Evolutionary conservation across 2,329 filamentous ascomycete species (phyloP).

Genomic region (Colletotrichum lentis): DNA sequence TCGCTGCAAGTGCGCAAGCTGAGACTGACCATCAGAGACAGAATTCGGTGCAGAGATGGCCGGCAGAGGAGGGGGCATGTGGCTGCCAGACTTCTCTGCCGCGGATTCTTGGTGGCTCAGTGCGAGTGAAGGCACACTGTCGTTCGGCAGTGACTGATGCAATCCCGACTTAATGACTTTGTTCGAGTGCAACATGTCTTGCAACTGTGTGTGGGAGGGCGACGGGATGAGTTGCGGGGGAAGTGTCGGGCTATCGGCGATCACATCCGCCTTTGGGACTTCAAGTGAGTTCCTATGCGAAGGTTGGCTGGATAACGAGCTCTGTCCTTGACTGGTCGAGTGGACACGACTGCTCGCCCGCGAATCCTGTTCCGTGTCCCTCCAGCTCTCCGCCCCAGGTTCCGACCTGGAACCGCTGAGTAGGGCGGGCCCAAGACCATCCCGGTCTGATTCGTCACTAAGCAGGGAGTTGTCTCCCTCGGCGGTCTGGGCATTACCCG

Average conservation of each 20-base stretch:
- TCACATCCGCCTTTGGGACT: constrained; percentile 46
- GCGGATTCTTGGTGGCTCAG: constrained; percentile 60
- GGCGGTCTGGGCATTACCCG: constrained; percentile 37
- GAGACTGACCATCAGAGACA: constrained; percentile 47
- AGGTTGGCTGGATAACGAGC: constrained; percentile 61
- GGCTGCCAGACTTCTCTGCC: constrained; percentile 49
- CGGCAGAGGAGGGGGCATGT: constrained; percentile 44
- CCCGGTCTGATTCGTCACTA: constrained; percentile 46
- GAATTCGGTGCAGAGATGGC: constrained; percentile 27
- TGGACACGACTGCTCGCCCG: constrained; percentile 50
- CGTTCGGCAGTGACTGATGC: constrained; percentile 64
- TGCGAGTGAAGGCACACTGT: constrained; percentile 64
- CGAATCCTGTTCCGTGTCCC: constrained; percentile 58
- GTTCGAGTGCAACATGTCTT: constrained; percentile 68
- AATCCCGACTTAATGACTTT: constrained; percentile 65
- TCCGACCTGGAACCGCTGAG: constrained; percentile 49
- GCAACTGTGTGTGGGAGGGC: constrained; percentile 63
- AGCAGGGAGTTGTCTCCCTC: constrained; percentile 37
- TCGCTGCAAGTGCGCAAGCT: constrained; percentile 69
- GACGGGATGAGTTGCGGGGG: constrained; percentile 59
- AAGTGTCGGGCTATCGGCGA: constrained; percentile 70
- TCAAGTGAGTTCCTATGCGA: constrained; percentile 56
- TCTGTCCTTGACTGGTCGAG: constrained; percentile 51
- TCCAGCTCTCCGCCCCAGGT: constrained; percentile 57
- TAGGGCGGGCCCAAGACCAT: constrained; percentile 51